Evolutionary conservation across 257 asterid species (phyloP).

Genomic region (Echites panduratus): DNA sequence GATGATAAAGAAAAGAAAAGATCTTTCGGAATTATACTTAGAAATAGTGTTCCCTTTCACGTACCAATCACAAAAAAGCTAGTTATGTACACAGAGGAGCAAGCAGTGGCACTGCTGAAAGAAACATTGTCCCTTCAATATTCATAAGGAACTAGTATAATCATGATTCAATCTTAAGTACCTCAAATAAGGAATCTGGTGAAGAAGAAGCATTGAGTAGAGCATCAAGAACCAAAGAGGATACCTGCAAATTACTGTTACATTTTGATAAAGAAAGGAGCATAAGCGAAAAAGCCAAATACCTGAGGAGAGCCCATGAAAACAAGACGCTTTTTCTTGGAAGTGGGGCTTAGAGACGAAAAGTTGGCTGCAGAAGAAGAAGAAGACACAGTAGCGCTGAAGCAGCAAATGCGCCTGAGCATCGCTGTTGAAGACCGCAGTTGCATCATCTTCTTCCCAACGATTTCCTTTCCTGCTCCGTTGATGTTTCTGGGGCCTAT

Average conservation of each 20-base stretch:
- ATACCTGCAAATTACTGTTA: conserved; percentile 41
- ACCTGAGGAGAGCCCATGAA: conserved; percentile 87
- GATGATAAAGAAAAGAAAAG: background rate
- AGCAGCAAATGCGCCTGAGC: conserved; percentile 75
- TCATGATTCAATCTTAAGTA: conserved; percentile 9
- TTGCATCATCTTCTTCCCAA: conserved; percentile 22
- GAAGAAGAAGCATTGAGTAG: conserved; percentile 65
- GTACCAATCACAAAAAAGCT: background rate
- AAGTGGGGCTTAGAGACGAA: conserved; percentile 18
- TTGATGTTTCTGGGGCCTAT: too few relatives aligned
- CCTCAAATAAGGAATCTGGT: conserved; percentile 64
- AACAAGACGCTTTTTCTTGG: conserved; percentile 61
- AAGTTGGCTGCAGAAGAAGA: conserved; percentile 26
- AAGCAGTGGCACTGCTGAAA: background rate
- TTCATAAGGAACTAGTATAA: background rate
- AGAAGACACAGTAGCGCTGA: conserved; percentile 34
- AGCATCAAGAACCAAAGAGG: conserved; percentile 74
- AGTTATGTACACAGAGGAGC: background rate
- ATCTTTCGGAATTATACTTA: background rate
- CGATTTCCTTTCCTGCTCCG: too few relatives aligned
- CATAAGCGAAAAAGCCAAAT: background rate
- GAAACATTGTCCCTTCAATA: background rate
- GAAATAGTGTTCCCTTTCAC: background rate
- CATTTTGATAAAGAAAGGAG: conserved; percentile 7
- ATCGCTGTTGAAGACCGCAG: conserved; percentile 52